A percentile compares a stretch with the other conserved stretches of the same genome.
Evolutionary conservation across 768 basidiomycete genomes (phyloP).

Genomic region (Termitomyces sp.): DNA sequence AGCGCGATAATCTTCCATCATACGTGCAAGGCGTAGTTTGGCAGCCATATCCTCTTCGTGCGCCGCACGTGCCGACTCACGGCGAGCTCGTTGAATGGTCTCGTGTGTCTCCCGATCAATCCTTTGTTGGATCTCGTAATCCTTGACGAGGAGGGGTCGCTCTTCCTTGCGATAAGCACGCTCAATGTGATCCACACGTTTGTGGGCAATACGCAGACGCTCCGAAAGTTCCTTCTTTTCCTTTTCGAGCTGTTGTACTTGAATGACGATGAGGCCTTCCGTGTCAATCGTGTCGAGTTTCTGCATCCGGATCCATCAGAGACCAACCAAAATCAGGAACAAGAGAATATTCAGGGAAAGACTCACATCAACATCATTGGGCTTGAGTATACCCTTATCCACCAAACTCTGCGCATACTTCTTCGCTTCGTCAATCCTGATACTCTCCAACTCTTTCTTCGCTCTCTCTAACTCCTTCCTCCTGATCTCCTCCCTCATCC

Average conservation of each 20-base stretch:
- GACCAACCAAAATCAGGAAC: neutral
- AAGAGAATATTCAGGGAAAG: constrained; percentile 9
- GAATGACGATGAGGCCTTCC: constrained; percentile 80
- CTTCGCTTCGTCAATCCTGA: constrained; percentile 78
- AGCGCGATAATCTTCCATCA: constrained; percentile 65
- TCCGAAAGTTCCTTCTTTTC: constrained; percentile 88
- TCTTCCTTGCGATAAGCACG: constrained; percentile 95
- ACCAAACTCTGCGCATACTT: constrained; percentile 84
- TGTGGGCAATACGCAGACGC: constrained; percentile 75
- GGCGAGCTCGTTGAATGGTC: constrained; percentile 49
- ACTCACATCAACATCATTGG: constrained; percentile 64
- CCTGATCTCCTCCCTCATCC: constrained; percentile 60
- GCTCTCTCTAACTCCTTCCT: constrained; percentile 63
- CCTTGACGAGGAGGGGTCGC: constrained; percentile 76
- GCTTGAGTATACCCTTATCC: constrained; percentile 69
- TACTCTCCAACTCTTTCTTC: constrained; percentile 73
- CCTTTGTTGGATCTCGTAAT: constrained; percentile 84
- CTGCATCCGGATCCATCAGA: constrained; percentile 31
- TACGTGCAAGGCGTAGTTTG: constrained; percentile 71
- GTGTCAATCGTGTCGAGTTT: constrained; percentile 84
- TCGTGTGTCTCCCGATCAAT: constrained; percentile 73
- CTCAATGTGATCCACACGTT: constrained; percentile 94
- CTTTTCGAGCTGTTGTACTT: constrained; percentile 95
- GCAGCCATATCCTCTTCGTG: constrained; percentile 69
- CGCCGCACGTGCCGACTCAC: constrained; percentile 49